Base-by-base conservation (phyloP, 768 basidiomycete genomes). In the Agaricus subrufescens region DNA sequence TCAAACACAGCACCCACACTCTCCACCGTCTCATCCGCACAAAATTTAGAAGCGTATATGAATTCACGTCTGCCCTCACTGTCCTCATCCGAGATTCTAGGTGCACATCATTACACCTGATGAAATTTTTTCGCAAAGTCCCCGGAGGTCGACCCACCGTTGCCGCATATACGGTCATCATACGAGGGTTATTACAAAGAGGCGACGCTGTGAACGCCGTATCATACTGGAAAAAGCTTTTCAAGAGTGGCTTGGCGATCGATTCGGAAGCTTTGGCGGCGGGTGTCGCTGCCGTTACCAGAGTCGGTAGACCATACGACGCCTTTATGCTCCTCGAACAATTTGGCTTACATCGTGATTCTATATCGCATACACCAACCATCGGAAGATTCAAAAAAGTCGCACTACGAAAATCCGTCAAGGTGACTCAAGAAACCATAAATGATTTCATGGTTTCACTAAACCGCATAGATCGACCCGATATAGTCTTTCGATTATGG, bases 401-500 rank as follows among this genome's bases (percentile, higher is more conserved):
- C 1, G 11, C 15, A 11, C 55, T 66, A 37, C 34, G 54, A 19
- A 44, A 52, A 39, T 46, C 64, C 34, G 39, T 66, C 11, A 52
- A 55, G 34, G 45, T 65, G 1, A 60, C 54, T 12, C 49, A 54
- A 37, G 59, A 62, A 45, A 61, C 65, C 10, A 57, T 69, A n/a
- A 61, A 60, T 40, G 61, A 60, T 26, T 58, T 52, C 38, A 58
- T 72, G 52, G 64, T 61, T 34, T 58, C 78, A 0, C 73, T 91
- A 42, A 73, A 74, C 26, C 74, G 74, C 23, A 73, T 75, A 19
- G 70, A 75, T 30, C 80, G 87, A 3, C 86, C 86, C 0, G 87
- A 89, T 60, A 70, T 78, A 6, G 76, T 86, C 3, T 85, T 89
- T 65, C 70, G 70, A 43, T 62, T 91, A 1, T 93, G 88, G 86